Evolutionary conservation across 2,329 filamentous ascomycete genomes (phyloP), one percentile per base, ranked within the genome.

Genomic region (Hyphodiscus sp.): DNA sequence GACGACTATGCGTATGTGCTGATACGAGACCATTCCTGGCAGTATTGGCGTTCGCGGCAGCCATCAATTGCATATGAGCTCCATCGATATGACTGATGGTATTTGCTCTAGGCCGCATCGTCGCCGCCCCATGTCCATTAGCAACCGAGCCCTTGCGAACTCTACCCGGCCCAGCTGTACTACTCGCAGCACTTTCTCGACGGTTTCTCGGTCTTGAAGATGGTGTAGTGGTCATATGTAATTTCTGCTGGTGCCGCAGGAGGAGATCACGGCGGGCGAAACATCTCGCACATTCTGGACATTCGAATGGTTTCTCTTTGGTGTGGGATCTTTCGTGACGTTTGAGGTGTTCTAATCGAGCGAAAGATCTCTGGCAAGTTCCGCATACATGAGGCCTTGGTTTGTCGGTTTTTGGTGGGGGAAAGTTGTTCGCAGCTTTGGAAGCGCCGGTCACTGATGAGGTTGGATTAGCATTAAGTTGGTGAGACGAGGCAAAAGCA

Each of bases 241-340:
- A 81, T 77, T 99, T 99, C 77, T 99, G 94, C 78, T 99, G 94
- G 73, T 99, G 94, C 55, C 94, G 84, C 61, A 99, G 76, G 52
- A 99, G 79, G 62, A 99, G 74, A 71, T 99, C 94, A 61, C 94
- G 84, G 57, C 94, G 84, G 56, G 94, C 94, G 72, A 99, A 99
- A 74, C 94, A 97, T 73, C 94, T 78, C 41, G 89, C 81, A 72
- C 94, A 99, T 70, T 97, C 90, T 26, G 90, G 89, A 66, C 94
- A 99, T 72, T 96, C 91, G 65, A 99, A 99, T 1, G 94, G 94
- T 76, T 99, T 99, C 74, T 99, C 67, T 51, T 99, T 96, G 45
- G 91, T 96, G 69, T 96, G 91, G n/a, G 91, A 96, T 58, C 94
- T 83, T 74, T 97, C 94, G 72, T 99, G 94, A 57, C 94, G 87